A percentile compares a stretch with the other conserved stretches of the same genome.
Evolutionary conservation across 2,329 filamentous ascomycete genomes (phyloP).

Genomic region (Talaromyces sp.): DNA sequence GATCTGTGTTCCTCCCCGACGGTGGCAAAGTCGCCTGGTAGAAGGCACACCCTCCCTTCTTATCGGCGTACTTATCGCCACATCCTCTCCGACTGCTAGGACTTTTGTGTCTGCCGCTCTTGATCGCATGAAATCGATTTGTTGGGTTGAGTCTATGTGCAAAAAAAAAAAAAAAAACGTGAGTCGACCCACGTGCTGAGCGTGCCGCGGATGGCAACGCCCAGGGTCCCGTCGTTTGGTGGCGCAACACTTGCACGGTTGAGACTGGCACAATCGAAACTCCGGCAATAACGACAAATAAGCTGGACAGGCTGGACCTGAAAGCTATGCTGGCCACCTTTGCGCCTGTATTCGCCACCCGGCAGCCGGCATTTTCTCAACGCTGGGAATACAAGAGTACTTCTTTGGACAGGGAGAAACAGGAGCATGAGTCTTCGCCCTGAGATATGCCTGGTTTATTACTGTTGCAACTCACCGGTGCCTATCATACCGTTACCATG

Average conservation of each 20-base stretch:
- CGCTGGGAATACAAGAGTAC: neutral
- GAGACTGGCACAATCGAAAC: neutral
- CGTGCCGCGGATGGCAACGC: neutral
- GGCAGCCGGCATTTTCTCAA: neutral
- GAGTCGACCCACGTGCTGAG: neutral
- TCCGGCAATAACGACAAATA: neutral
- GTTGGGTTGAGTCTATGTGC: neutral
- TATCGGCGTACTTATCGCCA: neutral
- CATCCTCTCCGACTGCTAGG: neutral
- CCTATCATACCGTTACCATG: neutral
- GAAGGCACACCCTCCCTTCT: neutral
- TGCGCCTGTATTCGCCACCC: neutral
- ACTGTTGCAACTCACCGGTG: neutral
- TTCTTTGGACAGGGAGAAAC: neutral
- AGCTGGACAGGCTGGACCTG: neutral
- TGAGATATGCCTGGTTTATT: neutral
- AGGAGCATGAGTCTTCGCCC: neutral
- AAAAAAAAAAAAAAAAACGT: no score
- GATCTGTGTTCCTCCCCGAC: neutral
- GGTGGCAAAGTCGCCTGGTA: neutral
- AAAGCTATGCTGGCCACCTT: neutral
- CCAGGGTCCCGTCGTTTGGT: neutral
- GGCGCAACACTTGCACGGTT: neutral
- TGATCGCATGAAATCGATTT: neutral
- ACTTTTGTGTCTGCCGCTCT: neutral